Base-by-base conservation (phyloP, 2,329 filamentous ascomycete genomes). In the Didymella segeticola region DNA sequence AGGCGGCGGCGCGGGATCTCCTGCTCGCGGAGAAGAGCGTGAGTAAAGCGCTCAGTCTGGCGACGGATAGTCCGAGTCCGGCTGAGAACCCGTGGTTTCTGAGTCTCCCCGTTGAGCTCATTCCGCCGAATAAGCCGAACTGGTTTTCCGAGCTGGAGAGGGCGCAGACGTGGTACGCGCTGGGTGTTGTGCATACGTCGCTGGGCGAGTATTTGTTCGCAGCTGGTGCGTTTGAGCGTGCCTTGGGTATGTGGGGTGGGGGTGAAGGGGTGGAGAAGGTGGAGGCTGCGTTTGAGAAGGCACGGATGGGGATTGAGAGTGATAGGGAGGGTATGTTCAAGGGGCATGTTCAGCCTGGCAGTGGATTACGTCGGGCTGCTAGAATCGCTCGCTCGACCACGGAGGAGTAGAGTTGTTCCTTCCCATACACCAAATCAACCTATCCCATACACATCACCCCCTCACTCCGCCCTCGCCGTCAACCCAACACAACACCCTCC, bases 141-240 rank as follows among this genome's bases (percentile, higher is more conserved):
- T 73, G 66, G 63, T 74, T 73, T 36, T 58, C 57, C 0, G 69
- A 71, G 11, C 43, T 25, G 0, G 70, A 73, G 57, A 47, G 58
- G 12, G 70, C 64, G 3, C 57, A 64, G 43, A 61, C 64, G 3
- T 74, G 71, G 70, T 70, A 64, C 47, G 65, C 47, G 19, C 48
- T 64, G 0, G 71, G 69, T 1, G 56, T 61, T n/a, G 63, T 66
- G 12, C 71, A 74, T 34, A 60, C 60, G 30, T 56, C 54, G 8
- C n/a, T 73, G 20, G 63, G 63, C 0, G 70, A 74, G 52, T 61
- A 57, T 31, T 34, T 74, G 25, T 74, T 73, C 36, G 71, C 68
- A 4, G 69, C 69, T 2, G 71, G 70, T 1, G 70, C 71, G 43
- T 56, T 72, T 48, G 71, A 74, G 48, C 56, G 71, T 6, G 68